A percentile compares a stretch with the other conserved stretches of the same genome.
Evolutionary conservation across 768 basidiomycete genomes (phyloP).

Genomic region (Termitomyces sp.): DNA sequence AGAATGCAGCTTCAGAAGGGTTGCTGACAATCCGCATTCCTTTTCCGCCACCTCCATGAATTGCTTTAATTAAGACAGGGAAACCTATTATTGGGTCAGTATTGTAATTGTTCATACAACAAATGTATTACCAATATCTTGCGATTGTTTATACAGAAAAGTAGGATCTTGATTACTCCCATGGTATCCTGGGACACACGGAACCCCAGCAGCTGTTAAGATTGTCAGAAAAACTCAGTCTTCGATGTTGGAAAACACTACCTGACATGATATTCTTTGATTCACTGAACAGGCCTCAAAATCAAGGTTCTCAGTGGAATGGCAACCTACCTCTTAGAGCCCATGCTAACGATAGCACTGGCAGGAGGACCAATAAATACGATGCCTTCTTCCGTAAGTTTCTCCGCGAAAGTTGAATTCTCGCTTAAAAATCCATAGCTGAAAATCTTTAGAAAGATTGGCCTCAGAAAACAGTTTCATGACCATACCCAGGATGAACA

Average conservation of each 20-base stretch:
- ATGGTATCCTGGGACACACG: slow-evolving; percentile 94
- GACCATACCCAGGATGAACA: slow-evolving; percentile 78
- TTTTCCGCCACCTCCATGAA: slow-evolving; percentile 93
- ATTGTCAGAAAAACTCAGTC: background rate
- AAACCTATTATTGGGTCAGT: slow-evolving; percentile 43
- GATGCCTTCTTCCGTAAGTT: slow-evolving; percentile 71
- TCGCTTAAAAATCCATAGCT: slow-evolving; percentile 92
- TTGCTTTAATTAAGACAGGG: slow-evolving; percentile 94
- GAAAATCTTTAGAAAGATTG: slow-evolving; percentile 1
- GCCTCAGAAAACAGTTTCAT: background rate
- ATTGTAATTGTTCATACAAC: background rate
- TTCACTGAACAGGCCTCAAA: slow-evolving; percentile 44
- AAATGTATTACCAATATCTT: slow-evolving; percentile 51
- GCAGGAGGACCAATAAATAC: slow-evolving; percentile 90
- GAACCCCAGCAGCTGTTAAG: slow-evolving; percentile 71
- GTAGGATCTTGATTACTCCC: slow-evolving; percentile 71
- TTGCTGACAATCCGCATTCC: slow-evolving; percentile 81
- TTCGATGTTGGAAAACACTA: slow-evolving; percentile 23
- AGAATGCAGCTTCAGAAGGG: slow-evolving; percentile 58
- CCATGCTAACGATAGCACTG: slow-evolving; percentile 88
- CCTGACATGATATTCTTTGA: slow-evolving; percentile 93
- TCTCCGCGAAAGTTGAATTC: slow-evolving; percentile 76
- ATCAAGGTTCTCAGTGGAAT: background rate
- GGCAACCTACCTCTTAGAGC: slow-evolving; percentile 74
- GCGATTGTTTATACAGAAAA: slow-evolving; percentile 63